Conservation (phyloP, 1,284 basidiomycete genomes). For the Papiliotrema terrestris region DNA sequence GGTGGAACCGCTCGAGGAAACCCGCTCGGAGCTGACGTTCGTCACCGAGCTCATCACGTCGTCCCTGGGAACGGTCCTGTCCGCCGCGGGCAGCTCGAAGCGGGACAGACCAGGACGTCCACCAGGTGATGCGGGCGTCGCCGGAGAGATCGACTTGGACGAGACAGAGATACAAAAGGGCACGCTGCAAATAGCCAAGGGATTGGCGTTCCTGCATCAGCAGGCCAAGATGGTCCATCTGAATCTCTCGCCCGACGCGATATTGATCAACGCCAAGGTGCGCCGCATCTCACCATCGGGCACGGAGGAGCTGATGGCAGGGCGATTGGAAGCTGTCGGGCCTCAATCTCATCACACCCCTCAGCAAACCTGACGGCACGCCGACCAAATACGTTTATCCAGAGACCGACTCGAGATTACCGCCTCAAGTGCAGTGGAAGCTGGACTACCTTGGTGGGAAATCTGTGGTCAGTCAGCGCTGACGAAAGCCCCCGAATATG, state of each 20-base stretch:
- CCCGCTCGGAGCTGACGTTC: slow-evolving; percentile 78
- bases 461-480: background rate
- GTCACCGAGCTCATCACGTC: slow-evolving; percentile 86
- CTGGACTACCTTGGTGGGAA: slow-evolving; percentile 86
- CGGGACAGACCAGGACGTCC: slow-evolving; percentile 43
- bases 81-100: slow-evolving; percentile 55
- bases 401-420: slow-evolving; percentile 75
- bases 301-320: slow-evolving; percentile 31
- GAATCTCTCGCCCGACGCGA: slow-evolving; percentile 76
- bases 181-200: slow-evolving; percentile 88
- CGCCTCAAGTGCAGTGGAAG: slow-evolving; percentile 80
- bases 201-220: slow-evolving; percentile 85
- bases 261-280: slow-evolving; percentile 83
- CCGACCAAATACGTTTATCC: slow-evolving; percentile 83
- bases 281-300: slow-evolving; percentile 27
- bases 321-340: slow-evolving; percentile 98
- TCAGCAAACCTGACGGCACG: slow-evolving; percentile 66
- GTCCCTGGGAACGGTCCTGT: slow-evolving; percentile 52
- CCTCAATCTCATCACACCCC: slow-evolving; percentile 77
- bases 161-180: slow-evolving; percentile 86
- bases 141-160: slow-evolving; percentile 73
- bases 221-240: slow-evolving; percentile 89
- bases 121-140: slow-evolving; percentile 56
- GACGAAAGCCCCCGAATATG: slow-evolving; percentile 85
- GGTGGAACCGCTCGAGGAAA: slow-evolving; percentile 97